Evolutionary conservation across 192 early-diverging fungal species (phyloP).

Genomic region (Mortierella alpina): DNA sequence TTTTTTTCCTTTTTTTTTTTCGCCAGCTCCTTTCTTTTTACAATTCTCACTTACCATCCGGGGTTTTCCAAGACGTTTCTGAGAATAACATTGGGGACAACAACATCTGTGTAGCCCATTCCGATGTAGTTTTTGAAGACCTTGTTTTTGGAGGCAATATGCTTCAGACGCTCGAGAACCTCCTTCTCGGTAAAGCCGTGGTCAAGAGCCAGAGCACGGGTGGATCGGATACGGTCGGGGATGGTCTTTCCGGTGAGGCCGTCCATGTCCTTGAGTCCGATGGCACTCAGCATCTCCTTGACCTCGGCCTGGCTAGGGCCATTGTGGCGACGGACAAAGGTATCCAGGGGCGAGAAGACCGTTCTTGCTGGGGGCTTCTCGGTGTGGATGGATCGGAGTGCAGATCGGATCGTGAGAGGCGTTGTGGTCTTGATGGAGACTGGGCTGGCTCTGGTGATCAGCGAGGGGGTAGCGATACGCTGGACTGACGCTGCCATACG

Average conservation of each 20-base stretch:
- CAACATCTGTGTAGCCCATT: conserved; percentile 92
- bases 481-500: conserved; percentile 41
- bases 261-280: conserved; percentile 85
- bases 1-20: neutral
- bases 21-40: neutral
- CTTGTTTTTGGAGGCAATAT: conserved; percentile 94
- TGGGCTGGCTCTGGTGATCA: neutral
- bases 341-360: conserved; percentile 71
- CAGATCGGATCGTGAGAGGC: conserved; percentile 51
- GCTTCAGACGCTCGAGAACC: conserved; percentile 82
- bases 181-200: conserved; percentile 87
- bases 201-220: conserved; percentile 77
- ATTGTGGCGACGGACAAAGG: conserved; percentile 88
- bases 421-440: conserved; percentile 10
- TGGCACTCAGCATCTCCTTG: conserved; percentile 81
- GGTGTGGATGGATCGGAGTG: conserved; percentile 48
- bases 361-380: conserved; percentile 53
- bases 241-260: conserved; percentile 87
- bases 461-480: conserved; percentile 16
- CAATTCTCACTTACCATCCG: conserved; percentile 84
- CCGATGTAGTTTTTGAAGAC: conserved; percentile 93
- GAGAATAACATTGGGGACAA: conserved; percentile 94
- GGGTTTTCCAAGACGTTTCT: conserved; percentile 99
- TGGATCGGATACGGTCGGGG: conserved; percentile 82
- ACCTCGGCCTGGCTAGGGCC: conserved; percentile 84